Percentiles rank a stretch among this genome's conserved stretches.
phyloP scores from a whole-genome alignment of 371 early-diverging fungal genomes.

The Apophysomyces sp. region DNA sequence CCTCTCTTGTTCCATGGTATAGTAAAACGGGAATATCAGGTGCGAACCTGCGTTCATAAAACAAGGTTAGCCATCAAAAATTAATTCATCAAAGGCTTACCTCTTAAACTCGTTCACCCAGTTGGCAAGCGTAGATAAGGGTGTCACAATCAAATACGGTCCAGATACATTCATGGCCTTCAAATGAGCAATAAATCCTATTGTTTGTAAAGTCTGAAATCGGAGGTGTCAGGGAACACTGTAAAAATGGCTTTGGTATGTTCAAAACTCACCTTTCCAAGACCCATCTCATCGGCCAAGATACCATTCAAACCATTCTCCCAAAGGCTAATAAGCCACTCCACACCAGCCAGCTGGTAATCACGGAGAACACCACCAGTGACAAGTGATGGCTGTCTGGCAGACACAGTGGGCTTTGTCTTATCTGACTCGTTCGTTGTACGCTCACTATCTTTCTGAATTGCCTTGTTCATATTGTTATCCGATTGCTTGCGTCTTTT shows the following conservation, averaged over 20 bases:
- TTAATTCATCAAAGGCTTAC: too few relatives aligned
- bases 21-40: slow-evolving; percentile 86
- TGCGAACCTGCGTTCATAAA: slow-evolving; percentile 77
- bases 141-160: slow-evolving; percentile 95
- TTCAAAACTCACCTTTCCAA: slow-evolving; percentile 70
- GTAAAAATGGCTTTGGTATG: neutral
- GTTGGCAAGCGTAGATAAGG: slow-evolving; percentile 95
- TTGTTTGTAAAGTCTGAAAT: slow-evolving; percentile 92
- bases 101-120: slow-evolving; percentile 96
- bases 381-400: slow-evolving; percentile 77
- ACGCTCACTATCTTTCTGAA: slow-evolving; percentile 23
- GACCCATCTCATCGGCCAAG: slow-evolving; percentile 98
- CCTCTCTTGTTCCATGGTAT: slow-evolving; percentile 88
- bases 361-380: slow-evolving; percentile 87
- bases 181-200: slow-evolving; percentile 87
- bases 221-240: too few relatives aligned
- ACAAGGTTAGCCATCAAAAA: too few relatives aligned
- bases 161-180: slow-evolving; percentile 85
- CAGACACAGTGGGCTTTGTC: slow-evolving; percentile 44
- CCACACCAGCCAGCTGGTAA: slow-evolving; percentile 96
- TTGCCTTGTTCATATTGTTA: slow-evolving; percentile 30
- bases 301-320: slow-evolving; percentile 98
- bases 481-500: slow-evolving; percentile 41
- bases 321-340: slow-evolving; percentile 98
- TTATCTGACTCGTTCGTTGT: neutral